Conservation (phyloP, 208 protist genomes). For the Chromosphaera perkinsii region DNA sequence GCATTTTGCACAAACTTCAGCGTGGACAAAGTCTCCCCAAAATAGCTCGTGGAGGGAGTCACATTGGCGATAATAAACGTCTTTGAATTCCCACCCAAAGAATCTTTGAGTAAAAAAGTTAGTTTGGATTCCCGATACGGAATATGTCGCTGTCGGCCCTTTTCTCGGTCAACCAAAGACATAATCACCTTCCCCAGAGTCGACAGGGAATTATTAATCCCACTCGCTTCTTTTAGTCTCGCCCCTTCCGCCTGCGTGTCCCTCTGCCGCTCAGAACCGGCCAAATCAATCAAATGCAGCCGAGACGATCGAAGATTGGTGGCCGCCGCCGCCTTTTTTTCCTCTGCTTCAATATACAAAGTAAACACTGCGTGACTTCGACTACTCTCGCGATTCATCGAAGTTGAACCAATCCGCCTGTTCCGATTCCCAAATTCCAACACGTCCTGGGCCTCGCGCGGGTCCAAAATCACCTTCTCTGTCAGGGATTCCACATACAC, state of each 20-base stretch:
- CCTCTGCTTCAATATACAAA: slow-evolving; percentile 35
- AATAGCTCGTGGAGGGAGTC: slow-evolving; percentile 11
- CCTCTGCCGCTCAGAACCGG: slow-evolving; percentile 40
- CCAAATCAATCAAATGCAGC: slow-evolving; percentile 41
- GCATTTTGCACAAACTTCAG: slow-evolving; percentile 32
- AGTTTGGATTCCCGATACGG: slow-evolving; percentile 52
- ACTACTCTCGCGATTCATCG: slow-evolving; percentile 35
- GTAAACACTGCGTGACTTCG: slow-evolving; percentile 52
- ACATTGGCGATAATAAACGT: slow-evolving; percentile 51
- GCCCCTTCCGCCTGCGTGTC: background rate
- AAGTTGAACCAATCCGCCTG: slow-evolving; percentile 31
- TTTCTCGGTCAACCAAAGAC: slow-evolving; percentile 70
- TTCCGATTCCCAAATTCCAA: slow-evolving; percentile 25
- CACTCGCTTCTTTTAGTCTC: background rate
- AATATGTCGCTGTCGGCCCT: slow-evolving; percentile 16
- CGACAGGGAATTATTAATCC: background rate
- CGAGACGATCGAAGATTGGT: background rate
- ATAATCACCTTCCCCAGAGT: slow-evolving; percentile 59
- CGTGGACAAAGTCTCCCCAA: slow-evolving; percentile 46
- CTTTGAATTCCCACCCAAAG: slow-evolving; percentile 65
- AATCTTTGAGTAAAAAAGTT: slow-evolving; percentile 83
- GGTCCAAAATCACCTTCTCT: too few species aligned
- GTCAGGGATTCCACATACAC: too few species aligned
- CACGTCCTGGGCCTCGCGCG: too few species aligned
- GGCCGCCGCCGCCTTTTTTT: background rate